Evolutionary conservation across 1,139 yeast genomes (phyloP).

Genomic region (Sugiyamaella paludigena): DNA sequence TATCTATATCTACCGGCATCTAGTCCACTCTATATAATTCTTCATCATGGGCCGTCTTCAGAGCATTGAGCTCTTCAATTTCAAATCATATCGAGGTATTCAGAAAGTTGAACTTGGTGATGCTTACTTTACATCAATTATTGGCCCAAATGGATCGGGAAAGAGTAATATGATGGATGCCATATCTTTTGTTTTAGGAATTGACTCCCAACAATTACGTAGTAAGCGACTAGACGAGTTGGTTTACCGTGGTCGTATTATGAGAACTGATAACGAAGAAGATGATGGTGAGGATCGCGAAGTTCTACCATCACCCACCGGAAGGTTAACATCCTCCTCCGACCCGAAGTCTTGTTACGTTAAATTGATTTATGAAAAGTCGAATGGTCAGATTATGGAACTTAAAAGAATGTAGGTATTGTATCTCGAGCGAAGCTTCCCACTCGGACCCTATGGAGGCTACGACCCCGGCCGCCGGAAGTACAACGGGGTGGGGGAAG

Average conservation of each 20-base stretch:
- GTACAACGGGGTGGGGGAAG: neutral
- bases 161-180: conserved; percentile 99
- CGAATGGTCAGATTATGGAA: conserved; percentile 40
- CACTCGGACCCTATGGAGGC: neutral
- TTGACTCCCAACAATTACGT: conserved; percentile 72
- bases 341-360: conserved; percentile 73
- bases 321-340: too few relatives aligned
- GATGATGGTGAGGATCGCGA: conserved; percentile 22
- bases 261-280: conserved; percentile 24
- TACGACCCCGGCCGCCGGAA: neutral
- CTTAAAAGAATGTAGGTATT: conserved; percentile 30
- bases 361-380: conserved; percentile 70
- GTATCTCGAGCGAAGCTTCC: neutral
- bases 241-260: conserved; percentile 68
- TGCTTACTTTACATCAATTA: conserved; percentile 80
- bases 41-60: conserved; percentile 31
- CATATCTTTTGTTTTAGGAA: conserved; percentile 90
- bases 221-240: conserved; percentile 72
- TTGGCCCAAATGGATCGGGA: conserved; percentile 98
- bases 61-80: conserved; percentile 57
- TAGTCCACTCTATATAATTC: too few relatives aligned
- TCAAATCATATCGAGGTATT: conserved; percentile 84
- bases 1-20: too few relatives aligned
- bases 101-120: conserved; percentile 75
- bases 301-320: conserved; percentile 9